phyloP scores from a whole-genome alignment of 1,284 basidiomycete species.

The Cryptococcus wingfieldii region DNA sequence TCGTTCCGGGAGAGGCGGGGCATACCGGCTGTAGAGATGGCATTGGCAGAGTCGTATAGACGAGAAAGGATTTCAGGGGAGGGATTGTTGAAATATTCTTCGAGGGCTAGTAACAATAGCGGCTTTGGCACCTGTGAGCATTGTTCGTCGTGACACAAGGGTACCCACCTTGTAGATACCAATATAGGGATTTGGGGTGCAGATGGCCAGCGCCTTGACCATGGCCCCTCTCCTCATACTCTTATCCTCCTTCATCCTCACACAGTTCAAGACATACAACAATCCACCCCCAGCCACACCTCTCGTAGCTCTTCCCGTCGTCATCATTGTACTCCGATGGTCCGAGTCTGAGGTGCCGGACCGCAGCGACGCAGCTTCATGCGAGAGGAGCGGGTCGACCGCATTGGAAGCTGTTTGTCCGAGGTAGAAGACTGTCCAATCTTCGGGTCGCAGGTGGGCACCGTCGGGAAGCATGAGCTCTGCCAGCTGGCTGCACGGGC shows the following conservation, averaged over 20 bases:
- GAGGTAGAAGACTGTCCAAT: conserved; percentile 98
- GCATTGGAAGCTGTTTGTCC: conserved; percentile 86
- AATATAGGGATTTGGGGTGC: conserved; percentile 90
- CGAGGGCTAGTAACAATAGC: conserved; percentile 84
- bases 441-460: conserved; percentile 85
- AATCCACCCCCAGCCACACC: conserved; percentile 55
- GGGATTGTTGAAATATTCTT: conserved; percentile 87
- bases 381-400: conserved; percentile 71
- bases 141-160: not conserved
- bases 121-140: conserved; percentile 57
- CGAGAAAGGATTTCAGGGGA: conserved; percentile 81
- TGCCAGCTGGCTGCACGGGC: conserved; percentile 67
- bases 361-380: conserved; percentile 23
- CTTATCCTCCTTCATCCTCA: conserved; percentile 92
- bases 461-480: conserved; percentile 99
- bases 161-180: conserved; percentile 85
- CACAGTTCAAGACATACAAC: conserved; percentile 87
- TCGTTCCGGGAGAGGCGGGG: conserved; percentile 75
- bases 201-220: conserved; percentile 94
- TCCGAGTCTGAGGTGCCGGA: conserved; percentile 16
- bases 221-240: conserved; percentile 84
- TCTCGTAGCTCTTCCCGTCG: conserved; percentile 25
- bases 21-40: conserved; percentile 76
- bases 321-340: conserved; percentile 17
- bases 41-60: conserved; percentile 88